Conservation (phyloP, 805 yeast genomes). For the Zygotorulaspora danielsina region DNA sequence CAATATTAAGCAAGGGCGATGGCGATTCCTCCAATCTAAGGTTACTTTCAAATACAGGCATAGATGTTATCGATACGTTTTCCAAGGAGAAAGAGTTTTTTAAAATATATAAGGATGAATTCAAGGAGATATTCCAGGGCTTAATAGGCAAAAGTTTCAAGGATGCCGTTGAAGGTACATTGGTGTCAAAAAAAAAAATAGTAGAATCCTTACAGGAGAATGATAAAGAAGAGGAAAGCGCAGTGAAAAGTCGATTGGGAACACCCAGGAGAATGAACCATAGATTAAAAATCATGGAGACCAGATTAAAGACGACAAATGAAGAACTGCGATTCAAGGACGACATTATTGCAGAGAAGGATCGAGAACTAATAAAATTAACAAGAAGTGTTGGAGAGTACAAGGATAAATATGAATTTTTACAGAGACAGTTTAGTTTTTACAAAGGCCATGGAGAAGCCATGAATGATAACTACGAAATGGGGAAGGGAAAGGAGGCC, state of each 20-base stretch:
- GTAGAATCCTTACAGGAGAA: constrained; percentile 3
- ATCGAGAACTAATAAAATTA: constrained; percentile 18
- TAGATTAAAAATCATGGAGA: constrained; percentile 11
- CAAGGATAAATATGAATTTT: constrained; percentile 27
- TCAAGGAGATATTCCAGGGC: constrained; percentile 31
- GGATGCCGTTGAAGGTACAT: constrained; percentile 24
- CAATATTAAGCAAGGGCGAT: constrained; percentile 14
- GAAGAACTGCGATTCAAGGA: constrained; percentile 22
- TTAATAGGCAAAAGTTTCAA: constrained; percentile 34
- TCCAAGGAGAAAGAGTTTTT: constrained; percentile 29
- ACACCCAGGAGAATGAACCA: constrained; percentile 9
- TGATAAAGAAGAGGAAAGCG: background rate
- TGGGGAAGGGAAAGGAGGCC: background rate
- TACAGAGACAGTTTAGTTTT: constrained; percentile 29
- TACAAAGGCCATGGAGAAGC: constrained; percentile 25
- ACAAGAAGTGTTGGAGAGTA: constrained; percentile 20
- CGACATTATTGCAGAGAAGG: constrained; percentile 20
- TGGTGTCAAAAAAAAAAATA: constrained; percentile 9
- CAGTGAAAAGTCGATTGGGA: constrained; percentile 1
- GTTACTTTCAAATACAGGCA: constrained; percentile 29
- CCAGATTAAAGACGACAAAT: constrained; percentile 12
- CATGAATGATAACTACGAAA: background rate
- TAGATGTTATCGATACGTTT: constrained; percentile 28
- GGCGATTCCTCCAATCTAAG: constrained; percentile 11
- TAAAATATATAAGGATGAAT: constrained; percentile 35